These are phyloP conservation scores for Fusarium ambrosium DNA, from an alignment of 2,329 filamentous ascomycete species.

Conservation along the genomic window DNA sequence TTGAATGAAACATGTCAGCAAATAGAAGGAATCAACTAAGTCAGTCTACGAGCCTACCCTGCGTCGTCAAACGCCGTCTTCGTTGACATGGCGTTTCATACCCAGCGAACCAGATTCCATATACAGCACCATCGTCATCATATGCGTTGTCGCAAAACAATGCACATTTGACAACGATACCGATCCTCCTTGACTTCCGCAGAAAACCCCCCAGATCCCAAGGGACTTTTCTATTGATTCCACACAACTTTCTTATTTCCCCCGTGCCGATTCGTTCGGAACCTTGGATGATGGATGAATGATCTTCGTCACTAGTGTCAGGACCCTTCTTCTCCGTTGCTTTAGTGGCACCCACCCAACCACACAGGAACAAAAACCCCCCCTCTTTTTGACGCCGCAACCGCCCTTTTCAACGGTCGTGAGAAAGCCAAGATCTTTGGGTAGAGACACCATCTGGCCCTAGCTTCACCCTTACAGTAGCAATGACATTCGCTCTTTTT, in stretches of 20 bases:
- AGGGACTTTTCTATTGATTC: constrained; percentile 5
- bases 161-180: neutral
- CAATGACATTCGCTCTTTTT: neutral
- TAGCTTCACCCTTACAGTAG: neutral
- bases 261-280: neutral
- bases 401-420: constrained; percentile 12
- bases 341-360: constrained; percentile 19
- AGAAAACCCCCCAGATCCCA: constrained; percentile 13
- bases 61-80: constrained; percentile 8
- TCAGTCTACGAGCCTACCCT: constrained; percentile 11
- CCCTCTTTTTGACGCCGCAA: constrained; percentile 25
- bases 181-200: constrained; percentile 7
- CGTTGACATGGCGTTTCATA: constrained; percentile 11
- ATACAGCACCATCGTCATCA: neutral
- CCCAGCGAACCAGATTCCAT: neutral
- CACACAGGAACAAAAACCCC: neutral
- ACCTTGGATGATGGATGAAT: neutral
- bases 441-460: constrained; percentile 14
- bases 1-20: neutral
- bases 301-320: neutral
- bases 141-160: constrained; percentile 16
- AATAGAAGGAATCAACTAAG: neutral
- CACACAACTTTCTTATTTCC: neutral
- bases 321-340: neutral
- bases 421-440: constrained; percentile 11